Evolutionary conservation across 2,329 filamentous ascomycete species (phyloP), one percentile per base, ranked within the genome.

Genomic region (Lecanicillium sp.): DNA sequence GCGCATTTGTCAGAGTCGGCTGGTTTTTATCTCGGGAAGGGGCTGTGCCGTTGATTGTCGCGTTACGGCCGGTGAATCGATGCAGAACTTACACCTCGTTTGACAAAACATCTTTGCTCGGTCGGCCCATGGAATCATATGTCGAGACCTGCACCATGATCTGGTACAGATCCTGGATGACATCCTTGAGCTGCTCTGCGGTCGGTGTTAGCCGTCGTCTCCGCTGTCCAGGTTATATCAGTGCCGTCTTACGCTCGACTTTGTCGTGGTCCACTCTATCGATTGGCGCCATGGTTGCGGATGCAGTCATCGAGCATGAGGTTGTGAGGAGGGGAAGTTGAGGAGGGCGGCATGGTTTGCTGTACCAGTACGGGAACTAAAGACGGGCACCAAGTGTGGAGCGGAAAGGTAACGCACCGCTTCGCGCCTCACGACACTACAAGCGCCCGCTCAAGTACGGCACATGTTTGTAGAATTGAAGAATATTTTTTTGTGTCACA

Each of bases 131-230:
- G 33, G 69, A 66, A 67, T 83, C 79, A 68, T 83, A 85, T 50
- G 75, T 73, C 26, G 77, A 73, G 23, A 78, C 71, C 59, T 84
- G 79, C 38, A 84, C 77, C 71, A 82, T 78, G 51, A 83, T 65
- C 56, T 80, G 73, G 70, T 79, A 83, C 33, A 83, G 73, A 55
- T 80, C 77, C 58, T 83, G 78, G 62, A 84, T 79, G 52, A 80
- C 71, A 57, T 79, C 73, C 59, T 81, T 79, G 65, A 82, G 69
- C 64, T 78, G 71, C 56, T 74, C 79, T 81, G 56, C 12, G 3
- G 4, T 24, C 24, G 10, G 36, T 11, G 46, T 60, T 38, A 57
- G 56, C 33, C 11, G 20, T 35, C 11, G 26, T 24, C n/a, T 2
- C 10, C 10, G 15, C 20, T 19, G n/a, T 33, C 9, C 14, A 7